These are phyloP conservation scores for Thelonectria discophora DNA, from an alignment of 2,329 filamentous ascomycete species.

Conservation along the genomic window DNA sequence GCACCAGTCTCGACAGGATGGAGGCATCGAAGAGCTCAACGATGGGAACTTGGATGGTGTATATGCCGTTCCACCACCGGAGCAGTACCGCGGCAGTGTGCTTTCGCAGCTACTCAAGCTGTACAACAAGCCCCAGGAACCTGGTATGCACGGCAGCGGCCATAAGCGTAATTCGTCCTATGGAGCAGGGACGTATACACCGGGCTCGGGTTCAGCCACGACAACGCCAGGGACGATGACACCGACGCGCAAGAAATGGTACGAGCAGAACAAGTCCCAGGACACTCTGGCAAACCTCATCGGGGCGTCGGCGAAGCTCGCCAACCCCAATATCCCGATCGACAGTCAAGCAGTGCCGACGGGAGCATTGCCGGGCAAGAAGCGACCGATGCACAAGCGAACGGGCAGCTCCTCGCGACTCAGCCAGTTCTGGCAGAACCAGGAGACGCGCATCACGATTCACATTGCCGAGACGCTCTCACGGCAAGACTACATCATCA, in stretches of 20 bases:
- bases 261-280: slow-evolving; percentile 57
- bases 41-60: slow-evolving; percentile 53
- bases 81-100: slow-evolving; percentile 55
- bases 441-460: slow-evolving; percentile 57
- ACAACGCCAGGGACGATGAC: slow-evolving; percentile 54
- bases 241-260: slow-evolving; percentile 58
- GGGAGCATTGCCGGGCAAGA: slow-evolving; percentile 40
- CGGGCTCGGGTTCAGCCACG: slow-evolving; percentile 49
- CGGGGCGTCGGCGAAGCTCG: slow-evolving; percentile 56
- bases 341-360: slow-evolving; percentile 18
- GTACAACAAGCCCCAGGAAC: slow-evolving; percentile 51
- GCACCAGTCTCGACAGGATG: background rate
- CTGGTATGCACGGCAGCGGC: slow-evolving; percentile 24
- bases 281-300: slow-evolving; percentile 58
- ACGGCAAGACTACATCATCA: slow-evolving; percentile 83
- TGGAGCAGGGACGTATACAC: slow-evolving; percentile 44
- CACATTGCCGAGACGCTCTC: slow-evolving; percentile 74
- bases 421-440: slow-evolving; percentile 52
- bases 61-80: slow-evolving; percentile 52
- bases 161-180: slow-evolving; percentile 42
- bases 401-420: slow-evolving; percentile 49
- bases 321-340: slow-evolving; percentile 43
- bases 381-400: slow-evolving; percentile 50
- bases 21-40: slow-evolving; percentile 43
- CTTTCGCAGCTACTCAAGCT: slow-evolving; percentile 58